A percentile compares a stretch with the other conserved stretches of the same genome.
Conservation (phyloP, 495 filamentous ascomycete species). For the Neurospora sp. region DNA sequence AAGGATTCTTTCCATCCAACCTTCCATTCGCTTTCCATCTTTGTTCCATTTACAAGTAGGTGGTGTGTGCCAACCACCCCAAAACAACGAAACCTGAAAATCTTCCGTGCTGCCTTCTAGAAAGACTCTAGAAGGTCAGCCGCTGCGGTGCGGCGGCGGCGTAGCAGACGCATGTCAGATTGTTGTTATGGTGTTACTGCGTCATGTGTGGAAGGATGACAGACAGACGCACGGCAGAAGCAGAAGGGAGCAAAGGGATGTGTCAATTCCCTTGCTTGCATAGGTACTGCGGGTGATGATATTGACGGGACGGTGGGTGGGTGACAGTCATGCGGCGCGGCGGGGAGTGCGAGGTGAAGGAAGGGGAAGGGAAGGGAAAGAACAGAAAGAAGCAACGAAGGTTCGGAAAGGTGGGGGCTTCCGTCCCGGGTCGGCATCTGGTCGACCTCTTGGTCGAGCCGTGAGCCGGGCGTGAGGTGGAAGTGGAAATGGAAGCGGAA, state of each 20-base stretch:
- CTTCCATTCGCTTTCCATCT: neutral
- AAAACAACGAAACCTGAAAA: neutral
- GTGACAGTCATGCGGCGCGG: neutral
- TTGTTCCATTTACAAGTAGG: too few species aligned
- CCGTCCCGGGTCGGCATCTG: neutral
- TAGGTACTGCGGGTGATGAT: neutral
- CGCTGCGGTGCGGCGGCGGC: neutral
- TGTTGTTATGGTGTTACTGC: neutral
- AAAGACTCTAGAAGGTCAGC: neutral
- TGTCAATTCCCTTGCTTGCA: neutral
- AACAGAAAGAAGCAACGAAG: neutral
- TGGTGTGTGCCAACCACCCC: neutral
- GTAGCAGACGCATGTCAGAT: neutral
- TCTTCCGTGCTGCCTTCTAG: neutral
- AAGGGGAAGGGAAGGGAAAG: neutral
- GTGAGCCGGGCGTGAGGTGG: neutral
- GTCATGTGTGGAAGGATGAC: neutral
- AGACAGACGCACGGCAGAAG: neutral
- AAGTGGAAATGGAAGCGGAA: neutral
- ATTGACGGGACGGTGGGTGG: neutral
- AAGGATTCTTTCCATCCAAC: neutral
- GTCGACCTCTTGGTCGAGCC: neutral
- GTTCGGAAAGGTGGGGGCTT: neutral
- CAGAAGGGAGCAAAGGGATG: neutral
- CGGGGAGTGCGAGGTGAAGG: neutral